Conservation (phyloP, 2,329 filamentous ascomycete genomes). For the Ceratocystis huliohia region DNA sequence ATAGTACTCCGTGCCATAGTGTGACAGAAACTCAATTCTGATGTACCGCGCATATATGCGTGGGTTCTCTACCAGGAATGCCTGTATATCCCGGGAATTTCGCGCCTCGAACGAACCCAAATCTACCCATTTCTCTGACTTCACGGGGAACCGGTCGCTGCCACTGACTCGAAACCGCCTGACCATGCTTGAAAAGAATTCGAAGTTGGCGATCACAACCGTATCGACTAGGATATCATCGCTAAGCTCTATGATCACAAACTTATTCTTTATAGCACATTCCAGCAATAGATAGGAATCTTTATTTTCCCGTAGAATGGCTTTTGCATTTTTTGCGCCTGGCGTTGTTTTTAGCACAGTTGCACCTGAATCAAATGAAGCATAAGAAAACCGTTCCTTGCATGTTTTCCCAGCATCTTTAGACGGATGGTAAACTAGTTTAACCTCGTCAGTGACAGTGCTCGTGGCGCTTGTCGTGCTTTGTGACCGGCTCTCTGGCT, state of each 20-base stretch:
- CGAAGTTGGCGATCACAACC: slow-evolving; percentile 92
- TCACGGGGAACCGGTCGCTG: slow-evolving; percentile 87
- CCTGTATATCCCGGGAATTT: slow-evolving; percentile 86
- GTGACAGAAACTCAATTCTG: slow-evolving; percentile 77
- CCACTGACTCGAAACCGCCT: slow-evolving; percentile 83
- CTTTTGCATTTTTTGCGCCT: slow-evolving; percentile 75
- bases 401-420: slow-evolving; percentile 95
- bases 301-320: slow-evolving; percentile 90
- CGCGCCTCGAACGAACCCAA: slow-evolving; percentile 80
- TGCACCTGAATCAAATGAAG: slow-evolving; percentile 91
- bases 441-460: slow-evolving; percentile 5
- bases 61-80: slow-evolving; percentile 86
- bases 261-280: slow-evolving; percentile 78
- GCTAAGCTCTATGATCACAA: slow-evolving; percentile 85
- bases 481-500: neutral
- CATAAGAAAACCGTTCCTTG: slow-evolving; percentile 95
- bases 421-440: slow-evolving; percentile 43
- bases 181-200: slow-evolving; percentile 98
- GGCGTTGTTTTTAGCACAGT: slow-evolving; percentile 82
- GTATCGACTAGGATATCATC: slow-evolving; percentile 82
- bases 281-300: slow-evolving; percentile 97
- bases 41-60: slow-evolving; percentile 93
- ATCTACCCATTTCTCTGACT: slow-evolving; percentile 80
- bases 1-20: slow-evolving; percentile 95
- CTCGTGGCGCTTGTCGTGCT: neutral